Evolutionary conservation across 2,329 filamentous ascomycete genomes (phyloP), one percentile per base, ranked within the genome.

Genomic region (Apiospora phragmitis): DNA sequence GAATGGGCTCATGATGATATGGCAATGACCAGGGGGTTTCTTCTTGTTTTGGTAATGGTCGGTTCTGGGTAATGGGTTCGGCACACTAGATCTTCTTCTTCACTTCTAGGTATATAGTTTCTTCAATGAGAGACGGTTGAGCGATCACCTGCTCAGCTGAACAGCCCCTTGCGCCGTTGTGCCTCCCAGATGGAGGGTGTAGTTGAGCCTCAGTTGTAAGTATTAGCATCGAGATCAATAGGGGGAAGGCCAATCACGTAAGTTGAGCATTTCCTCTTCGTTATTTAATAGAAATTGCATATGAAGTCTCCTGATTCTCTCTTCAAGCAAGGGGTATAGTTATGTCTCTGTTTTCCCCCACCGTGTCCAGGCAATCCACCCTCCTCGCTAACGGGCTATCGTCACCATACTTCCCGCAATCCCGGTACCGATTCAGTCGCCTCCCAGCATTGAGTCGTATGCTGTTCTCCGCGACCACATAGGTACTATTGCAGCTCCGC

Each of bases 401-500:
- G 2, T 14, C 47, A 49, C n/a, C 29, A 62, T 12, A 62, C 29
- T 32, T 16, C 24, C 26, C 4, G 18, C 18, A 62, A n/a, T 9
- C 21, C 29, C 32, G 18, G 21, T 18, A 32, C 32, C 18, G 18
- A 59, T 6, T 4, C 4, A n/a, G 6, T 21, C 21, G 24, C 9
- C 24, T 29, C 49, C 26, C 26, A 14, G 3, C 49, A 8, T 18
- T 6, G 18, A 38, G 18, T 43, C 4, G 0, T 7, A 9, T 6
- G 14, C 49, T 8, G 14, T 18, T 32, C 26, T 18, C 24, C 16
- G 18, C 6, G 29, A 11, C 29, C 51, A 35, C 51, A n/a, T 11
- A 29, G 14, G 26, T 51, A 24, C 29, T 67, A 67, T 67, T 67
- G 65, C n/a, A 67, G 29, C 38, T 67, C 65, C 24, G 65, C 65